These are phyloP conservation scores for Henckelia pumila DNA, from an alignment of 257 asterid genomes.

Conservation along the genomic window DNA sequence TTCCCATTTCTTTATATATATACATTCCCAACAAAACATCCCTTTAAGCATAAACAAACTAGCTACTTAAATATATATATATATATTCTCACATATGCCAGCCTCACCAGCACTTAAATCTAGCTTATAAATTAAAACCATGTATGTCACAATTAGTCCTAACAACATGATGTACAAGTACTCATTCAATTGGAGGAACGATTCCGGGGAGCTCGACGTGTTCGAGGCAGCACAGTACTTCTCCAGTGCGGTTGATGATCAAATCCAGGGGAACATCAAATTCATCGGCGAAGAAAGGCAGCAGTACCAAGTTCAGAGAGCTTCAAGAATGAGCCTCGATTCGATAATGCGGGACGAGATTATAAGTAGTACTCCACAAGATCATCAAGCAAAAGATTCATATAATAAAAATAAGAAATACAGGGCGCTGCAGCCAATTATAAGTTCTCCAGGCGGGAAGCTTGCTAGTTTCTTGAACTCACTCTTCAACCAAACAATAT, in stretches of 20 bases:
- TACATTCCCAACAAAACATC: conserved; percentile 30
- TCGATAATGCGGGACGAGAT: conserved; percentile 34
- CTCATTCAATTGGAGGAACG: conserved; percentile 46
- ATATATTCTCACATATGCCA: neutral
- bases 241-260: conserved; percentile 46
- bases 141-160: conserved; percentile 35
- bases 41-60: conserved; percentile 4
- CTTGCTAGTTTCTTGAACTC: conserved; percentile 78
- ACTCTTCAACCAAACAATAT: conserved; percentile 56
- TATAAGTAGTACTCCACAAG: conserved; percentile 29
- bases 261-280: conserved; percentile 6
- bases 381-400: conserved; percentile 4
- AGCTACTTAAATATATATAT: conserved; percentile 1
- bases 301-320: conserved; percentile 15
- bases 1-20: conserved; percentile 21
- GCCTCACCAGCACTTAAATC: neutral
- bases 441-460: conserved; percentile 83
- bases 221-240: conserved; percentile 84
- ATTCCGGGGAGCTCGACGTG: conserved; percentile 75
- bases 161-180: conserved; percentile 38
- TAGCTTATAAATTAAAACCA: conserved; percentile 21
- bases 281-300: conserved; percentile 24
- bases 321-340: conserved; percentile 65
- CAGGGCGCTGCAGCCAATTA: conserved; percentile 84
- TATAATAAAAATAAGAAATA: conserved; percentile 40